Conservation (phyloP, 2,329 filamentous ascomycete species). For the Neocucurbitaria cava region DNA sequence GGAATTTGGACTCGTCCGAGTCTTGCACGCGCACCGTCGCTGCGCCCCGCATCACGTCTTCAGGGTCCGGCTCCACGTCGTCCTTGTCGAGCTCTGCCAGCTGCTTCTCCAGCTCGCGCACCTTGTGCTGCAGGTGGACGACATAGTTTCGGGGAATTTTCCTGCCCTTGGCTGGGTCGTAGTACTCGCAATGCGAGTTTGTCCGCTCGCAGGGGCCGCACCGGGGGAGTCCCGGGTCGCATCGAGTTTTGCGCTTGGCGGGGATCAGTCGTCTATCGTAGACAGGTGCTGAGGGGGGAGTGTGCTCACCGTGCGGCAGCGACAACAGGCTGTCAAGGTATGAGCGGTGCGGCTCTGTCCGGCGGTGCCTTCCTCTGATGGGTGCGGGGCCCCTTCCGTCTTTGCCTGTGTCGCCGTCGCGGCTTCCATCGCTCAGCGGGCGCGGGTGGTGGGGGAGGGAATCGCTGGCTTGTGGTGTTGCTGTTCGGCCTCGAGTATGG, state of each 20-base stretch:
- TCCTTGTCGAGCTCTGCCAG: conserved; percentile 80
- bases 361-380: conserved; percentile 26
- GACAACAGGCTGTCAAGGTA: conserved; percentile 80
- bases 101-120: conserved; percentile 81
- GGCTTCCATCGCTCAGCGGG: conserved; percentile 31
- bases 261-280: conserved; percentile 14
- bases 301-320: conserved; percentile 74
- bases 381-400: conserved; percentile 27
- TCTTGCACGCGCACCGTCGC: conserved; percentile 85
- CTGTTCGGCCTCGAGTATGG: conserved; percentile 19
- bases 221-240: conserved; percentile 88
- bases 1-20: conserved; percentile 85
- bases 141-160: conserved; percentile 93
- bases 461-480: conserved; percentile 14
- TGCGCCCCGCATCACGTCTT: conserved; percentile 85
- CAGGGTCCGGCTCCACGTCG: conserved; percentile 71
- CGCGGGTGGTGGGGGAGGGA: conserved; percentile 6
- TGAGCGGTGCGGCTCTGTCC: conserved; percentile 69
- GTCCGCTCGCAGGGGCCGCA: conserved; percentile 93
- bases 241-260: conserved; percentile 87
- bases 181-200: conserved; percentile 92
- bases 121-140: conserved; percentile 86
- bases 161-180: conserved; percentile 83
- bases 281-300: conserved; percentile 3
- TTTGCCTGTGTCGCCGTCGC: conserved; percentile 24